Base-by-base conservation (phyloP, 306 rosid genomes). In the Citrullus colocynthis region DNA sequence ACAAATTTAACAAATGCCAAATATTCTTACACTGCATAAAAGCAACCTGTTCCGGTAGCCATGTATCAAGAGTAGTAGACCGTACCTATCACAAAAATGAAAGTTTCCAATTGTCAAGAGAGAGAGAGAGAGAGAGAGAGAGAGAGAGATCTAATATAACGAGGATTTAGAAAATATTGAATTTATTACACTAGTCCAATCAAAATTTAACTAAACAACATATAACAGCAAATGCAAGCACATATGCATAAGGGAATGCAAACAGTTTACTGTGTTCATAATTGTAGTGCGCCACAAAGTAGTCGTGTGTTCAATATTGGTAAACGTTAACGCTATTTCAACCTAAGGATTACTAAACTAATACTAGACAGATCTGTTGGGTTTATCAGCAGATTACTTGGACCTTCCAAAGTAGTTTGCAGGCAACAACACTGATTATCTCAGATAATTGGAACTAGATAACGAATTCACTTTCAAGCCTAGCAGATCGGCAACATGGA, bases 41-140 rank as follows among this genome's bases (percentile, higher is more conserved):
- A 77, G 96, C 83, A 82, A 91, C 85, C 85, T 94, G 98, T 42
- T 94, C 91, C n/a, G 98, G 93, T 75, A 94, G 85, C 98, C 98
- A 94, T 67, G 96, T 91, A 86, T 94, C 98, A 90, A 94, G 87
- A 82, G 96, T 90, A 48, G 96, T 89, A 24, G 98, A 94, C 69
- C 97, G 87, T 73, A 91, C 97, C 98, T 94, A 75, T 74, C 17
- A n/a, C 79, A 83, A 83, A 85, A 74, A 77, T 45, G 80, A 77
- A 79, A 87, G 78, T 48, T 64, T 79, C 16, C 0, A 61, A 73
- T 16, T 11, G 83, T 74, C 42, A 6, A 9, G 9, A 57, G 37
- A 30, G 52, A 58, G 10, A 45, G 0, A 14, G 17, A 59, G 0
- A 28, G 8, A 48, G 48, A 64, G 2, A n/a, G n/a, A n/a, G n/a